These are phyloP conservation scores for Candida ficus DNA, from an alignment of 805 yeast genomes.

Conservation along the genomic window DNA sequence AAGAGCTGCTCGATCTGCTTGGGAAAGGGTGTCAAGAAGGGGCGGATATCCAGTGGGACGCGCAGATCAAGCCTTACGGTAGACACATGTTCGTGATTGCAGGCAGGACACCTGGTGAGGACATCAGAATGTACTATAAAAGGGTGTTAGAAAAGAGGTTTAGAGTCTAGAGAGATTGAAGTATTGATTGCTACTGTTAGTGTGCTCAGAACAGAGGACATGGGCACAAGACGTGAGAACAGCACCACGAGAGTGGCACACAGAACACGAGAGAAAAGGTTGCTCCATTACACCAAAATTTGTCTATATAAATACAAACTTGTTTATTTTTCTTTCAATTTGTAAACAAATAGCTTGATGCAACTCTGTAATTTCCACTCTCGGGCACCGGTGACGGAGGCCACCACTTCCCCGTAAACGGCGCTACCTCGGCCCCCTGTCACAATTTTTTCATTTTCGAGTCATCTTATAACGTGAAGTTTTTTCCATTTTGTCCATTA, in stretches of 20 bases:
- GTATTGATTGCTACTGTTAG: slow-evolving; percentile 1
- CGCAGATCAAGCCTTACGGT: slow-evolving; percentile 14
- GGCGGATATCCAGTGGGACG: slow-evolving; percentile 19
- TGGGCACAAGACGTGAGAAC: slow-evolving; percentile 39
- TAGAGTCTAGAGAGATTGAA: background rate
- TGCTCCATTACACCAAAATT: too few species aligned
- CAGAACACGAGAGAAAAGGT: slow-evolving; percentile 29
- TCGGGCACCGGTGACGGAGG: background rate
- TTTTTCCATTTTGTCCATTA: background rate
- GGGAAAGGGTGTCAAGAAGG: slow-evolving; percentile 21
- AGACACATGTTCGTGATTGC: slow-evolving; percentile 16
- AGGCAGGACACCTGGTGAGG: slow-evolving; percentile 12
- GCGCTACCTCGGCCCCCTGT: too few species aligned
- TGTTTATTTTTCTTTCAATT: too few species aligned
- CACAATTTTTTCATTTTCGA: too few species aligned
- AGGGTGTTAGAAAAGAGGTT: background rate
- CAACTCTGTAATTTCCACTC: too few species aligned
- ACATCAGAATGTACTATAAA: slow-evolving; percentile 3
- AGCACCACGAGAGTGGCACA: too few species aligned
- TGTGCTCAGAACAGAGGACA: slow-evolving; percentile 29
- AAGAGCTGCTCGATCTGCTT: slow-evolving; percentile 21
- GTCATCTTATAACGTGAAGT: background rate
- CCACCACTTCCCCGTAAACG: background rate
- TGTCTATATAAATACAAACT: too few species aligned
- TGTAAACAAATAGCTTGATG: too few species aligned